phyloP scores from a whole-genome alignment of 1,284 basidiomycete species.

The Sporisorium sorghi region DNA sequence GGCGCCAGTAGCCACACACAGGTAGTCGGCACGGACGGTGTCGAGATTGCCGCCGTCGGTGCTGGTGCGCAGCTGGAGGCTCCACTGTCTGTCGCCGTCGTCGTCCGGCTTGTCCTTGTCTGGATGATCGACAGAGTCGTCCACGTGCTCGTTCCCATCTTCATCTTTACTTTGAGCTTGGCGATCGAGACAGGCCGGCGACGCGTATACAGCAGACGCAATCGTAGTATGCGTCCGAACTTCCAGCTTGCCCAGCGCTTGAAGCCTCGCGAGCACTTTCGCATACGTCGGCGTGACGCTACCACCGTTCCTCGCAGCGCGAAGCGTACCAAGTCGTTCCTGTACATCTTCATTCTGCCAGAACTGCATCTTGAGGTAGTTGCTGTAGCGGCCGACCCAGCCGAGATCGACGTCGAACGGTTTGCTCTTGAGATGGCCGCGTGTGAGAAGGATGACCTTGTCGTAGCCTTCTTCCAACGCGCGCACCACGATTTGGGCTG shows the following conservation, averaged over 20 bases:
- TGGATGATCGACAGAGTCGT: neutral
- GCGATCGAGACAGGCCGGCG: neutral
- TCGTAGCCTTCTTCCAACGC: constrained; percentile 60
- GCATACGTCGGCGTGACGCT: constrained; percentile 67
- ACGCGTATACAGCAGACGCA: constrained; percentile 18
- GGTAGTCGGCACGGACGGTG: constrained; percentile 47
- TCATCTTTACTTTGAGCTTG: neutral
- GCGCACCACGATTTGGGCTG: constrained; percentile 68
- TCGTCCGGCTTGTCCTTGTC: neutral
- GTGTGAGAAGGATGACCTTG: constrained; percentile 65
- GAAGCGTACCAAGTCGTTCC: constrained; percentile 56
- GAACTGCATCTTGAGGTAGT: constrained; percentile 66
- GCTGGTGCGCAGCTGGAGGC: constrained; percentile 26
- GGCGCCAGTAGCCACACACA: constrained; percentile 67
- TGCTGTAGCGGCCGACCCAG: constrained; percentile 65
- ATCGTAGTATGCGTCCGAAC: constrained; percentile 59
- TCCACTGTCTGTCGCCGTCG: constrained; percentile 33
- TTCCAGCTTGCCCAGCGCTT: constrained; percentile 52
- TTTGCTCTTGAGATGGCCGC: constrained; percentile 68
- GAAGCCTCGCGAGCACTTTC: constrained; percentile 52
- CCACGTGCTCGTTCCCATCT: neutral
- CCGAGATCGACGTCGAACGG: constrained; percentile 66
- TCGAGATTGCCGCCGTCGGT: neutral
- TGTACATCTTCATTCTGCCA: constrained; percentile 61
- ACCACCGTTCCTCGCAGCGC: constrained; percentile 64